Conservation (phyloP, 1,139 yeast genomes). For the Geotrichum europaeum region DNA sequence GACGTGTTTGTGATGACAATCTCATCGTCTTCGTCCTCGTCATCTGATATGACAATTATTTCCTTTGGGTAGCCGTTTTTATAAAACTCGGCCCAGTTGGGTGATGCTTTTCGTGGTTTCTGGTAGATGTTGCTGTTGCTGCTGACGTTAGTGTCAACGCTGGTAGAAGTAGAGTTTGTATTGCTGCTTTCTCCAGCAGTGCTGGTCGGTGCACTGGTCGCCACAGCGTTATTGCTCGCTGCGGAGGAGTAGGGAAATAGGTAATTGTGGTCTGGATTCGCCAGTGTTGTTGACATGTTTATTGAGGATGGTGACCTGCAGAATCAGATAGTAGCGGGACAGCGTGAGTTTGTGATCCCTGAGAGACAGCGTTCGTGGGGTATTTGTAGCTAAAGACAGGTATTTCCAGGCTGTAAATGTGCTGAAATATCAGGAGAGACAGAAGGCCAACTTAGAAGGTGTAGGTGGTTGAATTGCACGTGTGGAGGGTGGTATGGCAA, state of each 20-base stretch:
- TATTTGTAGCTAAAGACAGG: not conserved
- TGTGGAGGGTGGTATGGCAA: not conserved
- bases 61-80: slow-evolving; percentile 33
- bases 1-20: slow-evolving; percentile 6
- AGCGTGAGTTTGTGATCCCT: not conserved
- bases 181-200: not conserved
- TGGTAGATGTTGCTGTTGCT: not conserved
- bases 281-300: slow-evolving; percentile 9
- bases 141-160: slow-evolving; percentile 7
- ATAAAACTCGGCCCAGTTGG: slow-evolving; percentile 33
- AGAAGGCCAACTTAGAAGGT: not conserved
- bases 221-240: slow-evolving; percentile 1
- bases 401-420: not conserved
- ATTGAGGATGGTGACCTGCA: slow-evolving; percentile 7
- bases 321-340: not conserved
- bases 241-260: slow-evolving; percentile 2
- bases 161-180: slow-evolving; percentile 1
- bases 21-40: slow-evolving; percentile 23
- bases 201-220: not conserved
- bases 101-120: slow-evolving; percentile 8
- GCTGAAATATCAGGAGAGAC: not conserved
- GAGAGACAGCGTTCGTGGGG: not conserved
- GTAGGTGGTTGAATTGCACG: not conserved
- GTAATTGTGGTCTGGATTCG: slow-evolving; percentile 6
- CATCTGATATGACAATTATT: slow-evolving; percentile 34